A percentile compares a stretch with the other conserved stretches of the same genome.
These are phyloP conservation scores for Ogataea ganodermae DNA, from an alignment of 805 yeast genomes.

Conservation along the genomic window DNA sequence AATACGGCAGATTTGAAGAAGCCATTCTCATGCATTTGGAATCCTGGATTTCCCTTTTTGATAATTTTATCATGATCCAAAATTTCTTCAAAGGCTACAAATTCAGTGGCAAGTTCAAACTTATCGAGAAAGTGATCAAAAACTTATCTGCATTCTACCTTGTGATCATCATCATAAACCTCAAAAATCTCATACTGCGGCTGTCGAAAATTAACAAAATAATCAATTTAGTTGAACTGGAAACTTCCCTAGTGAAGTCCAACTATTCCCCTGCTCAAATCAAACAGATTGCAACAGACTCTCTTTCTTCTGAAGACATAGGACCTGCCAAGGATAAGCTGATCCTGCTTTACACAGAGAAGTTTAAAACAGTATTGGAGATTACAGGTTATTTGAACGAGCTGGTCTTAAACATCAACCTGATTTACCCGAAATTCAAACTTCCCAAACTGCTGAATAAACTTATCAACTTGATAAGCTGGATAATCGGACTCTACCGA, in stretches of 20 bases:
- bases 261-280: slow-evolving; percentile 7
- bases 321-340: slow-evolving; percentile 20
- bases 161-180: slow-evolving; percentile 30
- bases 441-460: slow-evolving; percentile 26
- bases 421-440: slow-evolving; percentile 24
- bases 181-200: slow-evolving; percentile 27
- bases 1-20: slow-evolving; percentile 24
- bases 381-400: slow-evolving; percentile 35
- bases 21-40: slow-evolving; percentile 25
- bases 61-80: slow-evolving; percentile 32
- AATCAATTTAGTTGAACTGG: slow-evolving; percentile 24
- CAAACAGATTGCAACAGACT: slow-evolving; percentile 2
- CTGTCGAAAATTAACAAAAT: slow-evolving; percentile 28
- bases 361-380: slow-evolving; percentile 29
- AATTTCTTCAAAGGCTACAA: slow-evolving; percentile 24
- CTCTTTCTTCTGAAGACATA: background rate
- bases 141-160: slow-evolving; percentile 32
- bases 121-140: slow-evolving; percentile 20
- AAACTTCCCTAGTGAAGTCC: slow-evolving; percentile 19
- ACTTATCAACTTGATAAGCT: slow-evolving; percentile 29
- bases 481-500: slow-evolving; percentile 34
- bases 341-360: slow-evolving; percentile 27
- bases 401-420: slow-evolving; percentile 30
- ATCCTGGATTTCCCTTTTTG: slow-evolving; percentile 28
- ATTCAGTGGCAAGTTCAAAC: slow-evolving; percentile 15